Conservation (phyloP, 495 filamentous ascomycete species). For the Rhypophila decipiens region DNA sequence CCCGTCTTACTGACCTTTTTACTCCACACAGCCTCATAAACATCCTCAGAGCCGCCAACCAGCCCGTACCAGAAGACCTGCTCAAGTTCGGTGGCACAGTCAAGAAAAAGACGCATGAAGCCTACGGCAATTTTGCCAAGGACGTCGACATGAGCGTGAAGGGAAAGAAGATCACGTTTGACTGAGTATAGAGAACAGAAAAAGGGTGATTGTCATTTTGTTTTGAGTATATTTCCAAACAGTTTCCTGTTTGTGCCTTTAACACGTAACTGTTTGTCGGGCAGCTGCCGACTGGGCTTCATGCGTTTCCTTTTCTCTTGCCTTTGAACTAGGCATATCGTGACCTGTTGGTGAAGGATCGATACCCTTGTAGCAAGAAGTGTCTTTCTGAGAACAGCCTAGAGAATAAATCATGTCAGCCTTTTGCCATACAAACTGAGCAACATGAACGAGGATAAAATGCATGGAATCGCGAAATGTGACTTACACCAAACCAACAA, state of each 20-base stretch:
- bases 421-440: neutral
- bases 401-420: constrained; percentile 44
- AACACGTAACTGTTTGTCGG: neutral
- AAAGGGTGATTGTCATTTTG: neutral
- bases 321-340: too few species aligned
- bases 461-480: neutral
- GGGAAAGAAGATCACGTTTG: constrained; percentile 90
- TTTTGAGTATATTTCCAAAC: neutral
- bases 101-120: constrained; percentile 93
- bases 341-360: constrained; percentile 27
- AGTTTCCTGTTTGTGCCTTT: constrained; percentile 5
- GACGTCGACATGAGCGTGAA: constrained; percentile 70
- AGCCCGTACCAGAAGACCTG: constrained; percentile 79
- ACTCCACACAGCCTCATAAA: constrained; percentile 67
- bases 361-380: constrained; percentile 49
- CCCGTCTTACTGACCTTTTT: neutral
- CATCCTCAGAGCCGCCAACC: constrained; percentile 81
- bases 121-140: constrained; percentile 90
- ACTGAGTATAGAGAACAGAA: too few species aligned
- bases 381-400: constrained; percentile 56
- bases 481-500: constrained; percentile 57
- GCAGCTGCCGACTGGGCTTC: neutral
- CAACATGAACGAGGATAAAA: neutral
- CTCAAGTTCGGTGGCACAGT: constrained; percentile 96
- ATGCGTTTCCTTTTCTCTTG: constrained; percentile 7